phyloP scores from a whole-genome alignment of 2,329 filamentous ascomycete species.

The Lasiodiplodia gonubiensis region DNA sequence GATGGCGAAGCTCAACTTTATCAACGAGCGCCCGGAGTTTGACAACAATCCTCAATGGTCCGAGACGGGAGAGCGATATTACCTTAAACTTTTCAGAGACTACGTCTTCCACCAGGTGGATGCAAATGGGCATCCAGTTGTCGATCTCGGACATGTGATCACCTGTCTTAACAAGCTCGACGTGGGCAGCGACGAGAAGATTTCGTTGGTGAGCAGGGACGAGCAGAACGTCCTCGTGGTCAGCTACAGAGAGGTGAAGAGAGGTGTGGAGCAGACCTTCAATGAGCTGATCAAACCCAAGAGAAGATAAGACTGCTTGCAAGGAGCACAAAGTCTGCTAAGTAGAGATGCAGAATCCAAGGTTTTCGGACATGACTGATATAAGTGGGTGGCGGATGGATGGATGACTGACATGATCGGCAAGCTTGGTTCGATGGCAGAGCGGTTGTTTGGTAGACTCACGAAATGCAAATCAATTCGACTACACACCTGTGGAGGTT shows the following conservation, averaged over 20 bases:
- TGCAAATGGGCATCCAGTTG: conserved; percentile 76
- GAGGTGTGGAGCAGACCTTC: conserved; percentile 66
- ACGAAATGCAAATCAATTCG: conserved; percentile 19
- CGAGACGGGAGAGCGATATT: conserved; percentile 90
- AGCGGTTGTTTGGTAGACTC: conserved; percentile 20
- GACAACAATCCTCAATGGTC: conserved; percentile 80
- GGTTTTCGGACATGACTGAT: conserved; percentile 1
- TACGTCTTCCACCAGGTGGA: conserved; percentile 98
- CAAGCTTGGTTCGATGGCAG: conserved; percentile 14
- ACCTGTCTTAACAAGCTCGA: conserved; percentile 90
- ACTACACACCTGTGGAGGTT: not conserved
- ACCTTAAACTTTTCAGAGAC: conserved; percentile 92
- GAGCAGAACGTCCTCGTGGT: conserved; percentile 88
- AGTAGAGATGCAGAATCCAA: not conserved
- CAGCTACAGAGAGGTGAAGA: conserved; percentile 86
- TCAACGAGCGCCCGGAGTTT: conserved; percentile 89
- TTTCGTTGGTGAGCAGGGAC: conserved; percentile 85
- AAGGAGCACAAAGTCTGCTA: conserved; percentile 1
- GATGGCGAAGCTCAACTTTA: conserved; percentile 79
- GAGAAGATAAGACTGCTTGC: conserved; percentile 15
- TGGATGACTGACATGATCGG: conserved; percentile 14
- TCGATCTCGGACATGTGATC: conserved; percentile 88
- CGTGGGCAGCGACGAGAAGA: conserved; percentile 83
- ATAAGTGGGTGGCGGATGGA: conserved; percentile 9
- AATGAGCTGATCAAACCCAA: conserved; percentile 58